Evolutionary conservation across 352 stramenopile species (phyloP), one percentile per base, ranked within the genome.

Genomic region (Phytophthora boehmeriae): DNA sequence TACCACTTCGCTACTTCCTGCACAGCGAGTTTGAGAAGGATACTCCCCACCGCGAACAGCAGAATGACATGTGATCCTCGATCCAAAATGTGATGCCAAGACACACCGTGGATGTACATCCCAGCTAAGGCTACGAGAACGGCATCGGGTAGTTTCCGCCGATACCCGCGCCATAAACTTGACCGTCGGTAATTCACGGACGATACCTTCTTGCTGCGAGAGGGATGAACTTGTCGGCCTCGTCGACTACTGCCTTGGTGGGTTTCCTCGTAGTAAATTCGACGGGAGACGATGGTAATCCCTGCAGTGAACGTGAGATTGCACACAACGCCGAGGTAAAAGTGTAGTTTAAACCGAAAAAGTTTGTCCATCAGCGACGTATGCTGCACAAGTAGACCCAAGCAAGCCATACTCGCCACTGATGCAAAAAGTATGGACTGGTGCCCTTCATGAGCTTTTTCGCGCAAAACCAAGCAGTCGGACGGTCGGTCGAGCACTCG

Each of bases 211-310:
- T 9, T 38, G 28, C 27, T 35, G 8, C 20, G 43, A 30, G 34
- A 44, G 27, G 23, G 20, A 16, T 34, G 13, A 4, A 46, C 50
- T 51, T 43, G 19, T 16, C 19, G 42, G 28, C 11, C 50, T 5
- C 20, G 59, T 22, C 46, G 49, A 38, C 20, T 36, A 36, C 16
- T 34, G 5, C 61, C 61, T 23, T 61, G 41, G 17, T 19, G 35
- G 0, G 63, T 70, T 47, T 77, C 48, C 16, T 43, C 36, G 32
- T 58, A 63, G 51, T 63, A 74, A 14, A 73, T 72, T 27, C 30
- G 42, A 8, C 65, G 59, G 0, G 51, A 34, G 4, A 28, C 43
- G 9, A 63, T 28, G 3, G 47, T 23, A n/a, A 66, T 54, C 0
- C 46, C 62, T 9, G 71, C 49, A 10, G 47, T 66, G 48, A 67